These are phyloP conservation scores for Epicoccum nigrum DNA, from an alignment of 2,329 filamentous ascomycete genomes.

Conservation along the genomic window DNA sequence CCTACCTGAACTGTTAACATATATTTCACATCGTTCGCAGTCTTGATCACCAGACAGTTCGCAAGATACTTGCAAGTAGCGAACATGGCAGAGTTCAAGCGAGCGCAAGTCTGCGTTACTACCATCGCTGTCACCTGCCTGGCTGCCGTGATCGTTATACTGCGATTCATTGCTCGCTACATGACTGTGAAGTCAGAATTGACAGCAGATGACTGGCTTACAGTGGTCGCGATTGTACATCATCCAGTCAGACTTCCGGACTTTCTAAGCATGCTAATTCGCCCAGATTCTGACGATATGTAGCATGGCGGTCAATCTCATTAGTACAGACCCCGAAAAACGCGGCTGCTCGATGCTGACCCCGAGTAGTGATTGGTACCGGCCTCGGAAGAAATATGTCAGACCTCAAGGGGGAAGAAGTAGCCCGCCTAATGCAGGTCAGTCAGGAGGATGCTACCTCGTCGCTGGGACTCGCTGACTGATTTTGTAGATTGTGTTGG, in stretches of 20 bases:
- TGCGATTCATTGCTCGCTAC: not conserved
- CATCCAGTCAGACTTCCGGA: not conserved
- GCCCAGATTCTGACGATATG: not conserved
- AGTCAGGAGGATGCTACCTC: not conserved
- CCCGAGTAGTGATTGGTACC: not conserved
- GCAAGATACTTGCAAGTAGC: not conserved
- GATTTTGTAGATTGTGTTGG: not conserved
- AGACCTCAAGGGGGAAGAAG: not conserved
- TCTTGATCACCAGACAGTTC: not conserved
- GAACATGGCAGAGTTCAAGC: not conserved
- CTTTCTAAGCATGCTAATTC: not conserved
- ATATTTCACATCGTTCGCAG: not conserved
- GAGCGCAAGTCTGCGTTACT: not conserved
- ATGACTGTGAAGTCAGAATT: not conserved
- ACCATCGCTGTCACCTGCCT: not conserved
- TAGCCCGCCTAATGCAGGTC: not conserved
- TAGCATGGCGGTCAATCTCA: not conserved
- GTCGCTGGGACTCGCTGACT: not conserved
- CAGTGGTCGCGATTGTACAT: not conserved
- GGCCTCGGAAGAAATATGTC: not conserved
- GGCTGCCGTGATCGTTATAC: not conserved
- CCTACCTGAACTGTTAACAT: not conserved
- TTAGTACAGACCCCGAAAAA: not conserved
- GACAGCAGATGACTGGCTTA: not conserved
- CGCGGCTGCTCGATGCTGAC: not conserved